Evolutionary conservation across 1,284 basidiomycete genomes (phyloP), one percentile per base, ranked within the genome.

Genomic region (Malassezia pachydermatis): DNA sequence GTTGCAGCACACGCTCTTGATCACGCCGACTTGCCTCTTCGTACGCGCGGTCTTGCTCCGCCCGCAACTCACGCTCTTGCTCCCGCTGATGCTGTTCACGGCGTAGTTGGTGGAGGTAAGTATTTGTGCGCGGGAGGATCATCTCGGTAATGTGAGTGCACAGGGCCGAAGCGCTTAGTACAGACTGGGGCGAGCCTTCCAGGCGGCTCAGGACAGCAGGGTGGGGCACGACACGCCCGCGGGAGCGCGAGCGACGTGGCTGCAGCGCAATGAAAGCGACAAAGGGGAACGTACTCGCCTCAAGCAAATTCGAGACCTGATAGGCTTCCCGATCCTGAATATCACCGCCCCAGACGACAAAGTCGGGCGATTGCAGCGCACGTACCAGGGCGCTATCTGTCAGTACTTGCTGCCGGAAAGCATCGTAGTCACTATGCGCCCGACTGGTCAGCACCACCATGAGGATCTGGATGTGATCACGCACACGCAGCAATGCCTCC

Each of bases 211-310:
- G 54, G 10, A 67, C 57, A 4, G 64, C 60, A 3, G 62, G 58
- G 24, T 62, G 54, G 5, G 51, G 41, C 5, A 42, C 40, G 2
- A 40, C 14, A 2, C 32, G 11, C n/a, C 46, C 48, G 20, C 58
- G 32, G n/a, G 48, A 52, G 8, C 54, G 28, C 10, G 57, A 49
- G 22, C 62, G 57, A n/a, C 62, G 50, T 43, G 88, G 84, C 62
- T 94, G 86, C 28, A 92, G 78, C 0, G 87, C 83, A 39, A 92
- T 74, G 69, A 95, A 96, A 0, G 86, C 85, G 40, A 96, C 77
- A 55, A 89, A 90, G 0, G 90, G 90, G 62, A 85, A 94, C 0
- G 88, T 88, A 2, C 88, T 92, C 1, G 83, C 82, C 61, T 86
- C 82, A 0, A 94, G 76, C 58, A 89, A 88, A 62, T 86, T 81